Evolutionary conservation across 805 yeast species (phyloP), one percentile per base, ranked within the genome.

Genomic region (Cyberlindnera euphorbiiphila): DNA sequence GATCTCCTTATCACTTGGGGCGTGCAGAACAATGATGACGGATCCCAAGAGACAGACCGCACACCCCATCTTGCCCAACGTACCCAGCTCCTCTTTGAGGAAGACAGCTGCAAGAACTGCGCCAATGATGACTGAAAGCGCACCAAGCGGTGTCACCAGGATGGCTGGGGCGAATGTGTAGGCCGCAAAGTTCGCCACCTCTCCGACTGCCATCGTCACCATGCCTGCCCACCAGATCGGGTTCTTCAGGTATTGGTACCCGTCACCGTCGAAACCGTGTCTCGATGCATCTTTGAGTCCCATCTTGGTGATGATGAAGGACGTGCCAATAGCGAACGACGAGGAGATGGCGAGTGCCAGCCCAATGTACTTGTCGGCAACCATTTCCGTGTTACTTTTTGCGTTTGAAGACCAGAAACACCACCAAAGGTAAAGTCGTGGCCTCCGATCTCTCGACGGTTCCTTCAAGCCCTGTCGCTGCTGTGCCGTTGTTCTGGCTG

Each of bases 161-260:
- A 88, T 84, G 1, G 96, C 94, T 4, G 96, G 96, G 0, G 96
- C 96, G 70, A 87, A 87, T 2, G 96, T 87, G 57, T 87, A 87
- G 0, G 96, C 96, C 4, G 96, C 96, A 57, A 87, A 87, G 57
- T 87, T 87, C 41, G 96, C 95, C 27, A 87, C 64, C 57, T 87
- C 96, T 6, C 96, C 96, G 16, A 87, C 63, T 3, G 93, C 95
- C 96, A 87, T 81, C 32, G 94, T 78, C 21, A 78, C 54, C 72
- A 88, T 88, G 10, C 96, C 96, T 1, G 91, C 85, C 85, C 95
- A 85, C 96, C 96, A 87, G 25, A 85, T 74, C 10, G 96, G 96
- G 58, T 84, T 86, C 48, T 73, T 78, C 46, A 87, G 65, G 56
- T 87, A 87, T 51, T 82, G 78, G 55, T 70, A 78, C n/a, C 88